phyloP scores from a whole-genome alignment of 441 rosid genomes.

The Melastoma candidum region DNA sequence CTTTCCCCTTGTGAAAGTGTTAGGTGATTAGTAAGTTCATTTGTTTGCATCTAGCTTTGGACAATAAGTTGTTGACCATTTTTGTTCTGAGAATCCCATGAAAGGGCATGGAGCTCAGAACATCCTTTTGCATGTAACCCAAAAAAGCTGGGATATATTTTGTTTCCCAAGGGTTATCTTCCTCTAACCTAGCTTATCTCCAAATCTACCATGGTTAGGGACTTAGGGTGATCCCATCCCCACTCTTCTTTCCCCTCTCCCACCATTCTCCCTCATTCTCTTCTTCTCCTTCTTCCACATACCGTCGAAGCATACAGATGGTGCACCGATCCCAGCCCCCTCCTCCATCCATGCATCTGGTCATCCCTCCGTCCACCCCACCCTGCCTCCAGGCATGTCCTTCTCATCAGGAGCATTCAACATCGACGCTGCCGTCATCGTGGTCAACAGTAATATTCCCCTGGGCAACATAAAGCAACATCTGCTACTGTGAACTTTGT shows the following conservation, averaged over 20 bases:
- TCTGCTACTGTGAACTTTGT: no score
- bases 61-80: constrained; percentile 9
- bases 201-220: constrained; percentile 84
- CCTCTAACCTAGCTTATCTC: constrained; percentile 25
- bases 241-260: constrained; percentile 11
- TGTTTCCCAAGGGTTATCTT: constrained; percentile 66
- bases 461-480: no score
- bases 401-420: no score
- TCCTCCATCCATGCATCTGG: no score
- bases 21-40: constrained; percentile 5
- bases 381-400: no score
- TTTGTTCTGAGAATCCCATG: constrained; percentile 38
- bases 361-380: no score
- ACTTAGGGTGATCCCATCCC: constrained; percentile 34
- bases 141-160: constrained; percentile 57
- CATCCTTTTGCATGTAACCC: constrained; percentile 58
- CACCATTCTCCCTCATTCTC: constrained; percentile 9
- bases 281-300: not conserved
- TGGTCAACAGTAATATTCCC: no score
- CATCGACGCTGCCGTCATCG: no score
- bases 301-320: no score
- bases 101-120: constrained; percentile 60
- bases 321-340: no score
- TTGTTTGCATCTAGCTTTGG: constrained; percentile 26
- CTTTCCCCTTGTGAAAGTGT: no score